phyloP scores from a whole-genome alignment of 345 rosid genomes.

The Aquilaria yunnanensis region DNA sequence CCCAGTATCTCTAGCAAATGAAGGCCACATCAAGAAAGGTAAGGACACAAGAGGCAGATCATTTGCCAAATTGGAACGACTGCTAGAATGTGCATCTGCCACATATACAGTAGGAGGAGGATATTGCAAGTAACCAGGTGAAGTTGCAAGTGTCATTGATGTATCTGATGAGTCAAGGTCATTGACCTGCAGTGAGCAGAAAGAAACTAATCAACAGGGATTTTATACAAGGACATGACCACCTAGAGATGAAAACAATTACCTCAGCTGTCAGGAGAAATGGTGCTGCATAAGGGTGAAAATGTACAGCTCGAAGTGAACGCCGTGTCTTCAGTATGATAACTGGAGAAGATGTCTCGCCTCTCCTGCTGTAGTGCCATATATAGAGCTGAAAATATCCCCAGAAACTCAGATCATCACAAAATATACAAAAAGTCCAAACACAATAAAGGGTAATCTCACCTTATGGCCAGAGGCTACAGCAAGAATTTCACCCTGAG shows the following conservation, averaged over 20 bases:
- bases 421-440: too few relatives aligned
- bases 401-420: conserved; percentile 8
- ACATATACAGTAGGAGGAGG: conserved; percentile 60
- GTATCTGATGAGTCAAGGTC: conserved; percentile 77
- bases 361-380: conserved; percentile 66
- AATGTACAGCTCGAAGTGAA: conserved; percentile 73
- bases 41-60: conserved; percentile 50
- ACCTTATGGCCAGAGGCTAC: conserved; percentile 86
- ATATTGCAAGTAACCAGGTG: conserved; percentile 56
- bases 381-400: conserved; percentile 44
- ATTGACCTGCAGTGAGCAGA: conserved; percentile 57
- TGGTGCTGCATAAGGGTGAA: conserved; percentile 70
- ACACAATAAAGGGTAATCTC: neutral
- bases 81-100: conserved; percentile 44
- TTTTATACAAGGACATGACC: conserved; percentile 13
- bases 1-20: conserved; percentile 38
- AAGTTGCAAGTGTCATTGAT: conserved; percentile 54
- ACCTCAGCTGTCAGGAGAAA: conserved; percentile 82
- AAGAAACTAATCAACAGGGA: conserved; percentile 14
- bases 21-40: conserved; percentile 44
- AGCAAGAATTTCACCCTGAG: conserved; percentile 68
- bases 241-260: conserved; percentile 15
- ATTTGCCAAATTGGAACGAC: conserved; percentile 35
- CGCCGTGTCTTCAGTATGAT: conserved; percentile 60
- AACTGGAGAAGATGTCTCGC: conserved; percentile 55